Conservation (phyloP, 768 basidiomycete species). For the Tulasnella sp. region DNA sequence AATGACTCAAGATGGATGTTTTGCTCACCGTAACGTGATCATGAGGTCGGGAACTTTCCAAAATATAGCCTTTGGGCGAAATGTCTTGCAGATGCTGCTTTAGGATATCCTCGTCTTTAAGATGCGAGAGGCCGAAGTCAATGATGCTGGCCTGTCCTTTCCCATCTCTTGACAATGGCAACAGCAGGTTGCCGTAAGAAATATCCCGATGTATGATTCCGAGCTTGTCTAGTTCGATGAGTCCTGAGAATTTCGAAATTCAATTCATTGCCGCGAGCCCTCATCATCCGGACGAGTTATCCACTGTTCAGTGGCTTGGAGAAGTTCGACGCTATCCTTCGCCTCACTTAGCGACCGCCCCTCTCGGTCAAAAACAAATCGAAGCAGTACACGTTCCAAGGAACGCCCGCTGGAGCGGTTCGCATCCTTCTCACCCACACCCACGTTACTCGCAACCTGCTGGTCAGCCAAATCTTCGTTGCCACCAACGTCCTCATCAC, state of each 20-base stretch:
- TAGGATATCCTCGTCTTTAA: background rate
- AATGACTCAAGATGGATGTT: background rate
- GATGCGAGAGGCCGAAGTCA: background rate
- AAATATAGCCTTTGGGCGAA: too few relatives aligned
- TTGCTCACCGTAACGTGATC: background rate
- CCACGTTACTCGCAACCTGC: too few relatives aligned
- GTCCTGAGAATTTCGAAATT: background rate
- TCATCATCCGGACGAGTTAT: background rate
- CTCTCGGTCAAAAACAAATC: background rate
- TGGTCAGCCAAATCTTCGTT: too few relatives aligned
- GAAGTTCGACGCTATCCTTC: background rate
- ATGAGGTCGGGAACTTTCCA: background rate
- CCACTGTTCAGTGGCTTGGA: background rate
- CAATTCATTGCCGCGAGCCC: too few relatives aligned
- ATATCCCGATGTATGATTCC: too few relatives aligned
- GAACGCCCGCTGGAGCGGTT: too few relatives aligned
- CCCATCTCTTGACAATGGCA: background rate
- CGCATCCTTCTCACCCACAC: too few relatives aligned
- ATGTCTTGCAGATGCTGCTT: too few relatives aligned
- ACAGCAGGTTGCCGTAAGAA: background rate
- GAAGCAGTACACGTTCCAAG: background rate
- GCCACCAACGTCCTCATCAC: too few relatives aligned
- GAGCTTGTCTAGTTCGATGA: background rate
- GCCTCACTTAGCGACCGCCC: background rate
- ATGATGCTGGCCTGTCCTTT: background rate